A percentile compares a stretch with the other conserved stretches of the same genome.
phyloP scores from a whole-genome alignment of 495 filamentous ascomycete species.

The Trichodelitschia bisporula region DNA sequence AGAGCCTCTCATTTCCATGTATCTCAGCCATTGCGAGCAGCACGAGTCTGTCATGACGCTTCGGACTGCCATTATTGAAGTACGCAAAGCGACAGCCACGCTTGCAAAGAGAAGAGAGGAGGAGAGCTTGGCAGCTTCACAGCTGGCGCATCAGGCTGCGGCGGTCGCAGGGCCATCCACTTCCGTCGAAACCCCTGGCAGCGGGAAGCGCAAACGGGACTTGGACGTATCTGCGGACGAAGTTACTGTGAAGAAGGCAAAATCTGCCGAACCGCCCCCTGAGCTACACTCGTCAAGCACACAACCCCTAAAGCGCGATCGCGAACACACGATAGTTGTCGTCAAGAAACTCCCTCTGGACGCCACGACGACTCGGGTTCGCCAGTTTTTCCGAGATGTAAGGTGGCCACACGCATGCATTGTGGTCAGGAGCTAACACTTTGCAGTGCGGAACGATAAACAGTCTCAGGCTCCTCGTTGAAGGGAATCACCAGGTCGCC shows the following conservation, averaged over 20 bases:
- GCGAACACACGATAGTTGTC: conserved; percentile 69
- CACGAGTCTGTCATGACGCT: conserved; percentile 55
- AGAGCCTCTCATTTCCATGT: conserved; percentile 65
- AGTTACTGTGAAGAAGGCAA: conserved; percentile 14
- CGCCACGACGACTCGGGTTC: conserved; percentile 43
- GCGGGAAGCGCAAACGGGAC: conserved; percentile 33
- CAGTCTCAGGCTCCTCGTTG: too few species aligned
- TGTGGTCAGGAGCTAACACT: too few species aligned
- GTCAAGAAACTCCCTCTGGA: conserved; percentile 47
- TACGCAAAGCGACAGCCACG: conserved; percentile 35
- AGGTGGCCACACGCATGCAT: too few species aligned
- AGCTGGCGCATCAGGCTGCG: conserved; percentile 5
- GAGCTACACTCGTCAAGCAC: conserved; percentile 17
- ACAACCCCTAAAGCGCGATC: conserved; percentile 46
- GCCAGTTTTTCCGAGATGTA: conserved; percentile 73
- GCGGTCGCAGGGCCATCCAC: too few species aligned
- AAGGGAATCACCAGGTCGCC: conserved; percentile 29
- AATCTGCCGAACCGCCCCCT: not conserved
- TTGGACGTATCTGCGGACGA: conserved; percentile 28
- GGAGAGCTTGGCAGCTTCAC: conserved; percentile 33
- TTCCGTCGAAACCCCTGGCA: not conserved
- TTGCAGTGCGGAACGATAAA: conserved; percentile 73
- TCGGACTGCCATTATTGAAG: conserved; percentile 40
- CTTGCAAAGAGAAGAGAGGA: conserved; percentile 39
- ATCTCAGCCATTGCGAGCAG: conserved; percentile 63